A percentile compares a stretch with the other conserved stretches of the same genome.
Conservation (phyloP, 768 basidiomycete genomes). For the Sistotremastrum niveocremeum region DNA sequence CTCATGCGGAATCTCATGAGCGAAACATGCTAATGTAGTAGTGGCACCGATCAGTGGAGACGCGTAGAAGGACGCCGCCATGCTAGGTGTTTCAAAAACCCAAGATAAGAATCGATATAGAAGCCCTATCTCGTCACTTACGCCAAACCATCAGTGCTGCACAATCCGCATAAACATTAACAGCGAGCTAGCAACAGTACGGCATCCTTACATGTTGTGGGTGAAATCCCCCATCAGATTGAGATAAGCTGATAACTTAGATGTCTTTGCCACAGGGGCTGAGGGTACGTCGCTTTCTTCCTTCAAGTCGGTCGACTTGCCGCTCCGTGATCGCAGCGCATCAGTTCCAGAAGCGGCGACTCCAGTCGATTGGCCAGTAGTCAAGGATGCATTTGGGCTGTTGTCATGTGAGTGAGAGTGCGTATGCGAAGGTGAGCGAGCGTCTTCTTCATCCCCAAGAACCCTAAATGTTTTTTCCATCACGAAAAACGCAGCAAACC, state of each 20-base stretch:
- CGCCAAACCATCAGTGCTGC: slow-evolving; percentile 86
- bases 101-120: neutral
- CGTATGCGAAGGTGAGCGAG: slow-evolving; percentile 32
- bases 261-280: slow-evolving; percentile 18
- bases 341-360: slow-evolving; percentile 10
- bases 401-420: slow-evolving; percentile 54
- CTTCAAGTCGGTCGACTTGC: slow-evolving; percentile 17
- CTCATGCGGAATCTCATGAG: slow-evolving; percentile 92
- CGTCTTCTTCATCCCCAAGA: slow-evolving; percentile 45
- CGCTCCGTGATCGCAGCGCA: slow-evolving; percentile 32
- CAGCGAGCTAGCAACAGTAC: neutral
- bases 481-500: slow-evolving; percentile 83
- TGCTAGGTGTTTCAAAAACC: slow-evolving; percentile 28
- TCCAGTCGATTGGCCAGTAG: slow-evolving; percentile 1
- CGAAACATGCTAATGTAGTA: slow-evolving; percentile 89
- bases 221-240: slow-evolving; percentile 91
- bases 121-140: slow-evolving; percentile 24
- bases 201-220: slow-evolving; percentile 66
- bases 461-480: slow-evolving; percentile 88
- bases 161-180: neutral
- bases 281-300: slow-evolving; percentile 9
- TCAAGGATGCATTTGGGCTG: slow-evolving; percentile 20
- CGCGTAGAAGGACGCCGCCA: slow-evolving; percentile 97
- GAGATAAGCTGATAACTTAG: slow-evolving; percentile 81
- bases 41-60: slow-evolving; percentile 87